Percentiles rank a stretch among this genome's conserved stretches.
phyloP scores from a whole-genome alignment of 495 filamentous ascomycete genomes.

The Aspergillus coremiiformis region DNA sequence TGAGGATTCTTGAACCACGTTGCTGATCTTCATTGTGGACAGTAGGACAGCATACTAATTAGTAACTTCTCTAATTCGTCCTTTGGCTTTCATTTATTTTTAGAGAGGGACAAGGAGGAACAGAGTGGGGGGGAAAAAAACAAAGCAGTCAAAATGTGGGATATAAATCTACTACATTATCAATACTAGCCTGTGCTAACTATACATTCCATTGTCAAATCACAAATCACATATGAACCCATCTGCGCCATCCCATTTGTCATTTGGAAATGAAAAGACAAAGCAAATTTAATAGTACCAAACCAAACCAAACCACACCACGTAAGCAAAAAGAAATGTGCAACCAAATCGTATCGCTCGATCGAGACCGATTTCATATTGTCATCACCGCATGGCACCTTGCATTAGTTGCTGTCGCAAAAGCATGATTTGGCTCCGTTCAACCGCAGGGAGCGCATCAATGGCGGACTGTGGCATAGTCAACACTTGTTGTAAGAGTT shows the following conservation, averaged over 20 bases:
- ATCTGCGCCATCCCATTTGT: conserved; percentile 12
- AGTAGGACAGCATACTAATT: too few species aligned
- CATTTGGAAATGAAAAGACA: background rate
- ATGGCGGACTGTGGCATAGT: conserved; percentile 67
- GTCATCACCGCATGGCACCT: conserved; percentile 34
- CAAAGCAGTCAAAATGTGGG: background rate
- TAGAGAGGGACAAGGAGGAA: background rate
- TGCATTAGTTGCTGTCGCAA: conserved; percentile 52
- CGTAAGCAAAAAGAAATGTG: background rate
- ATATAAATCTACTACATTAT: conserved; percentile 3
- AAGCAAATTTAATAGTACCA: background rate
- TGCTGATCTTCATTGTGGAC: background rate
- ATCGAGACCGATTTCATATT: background rate
- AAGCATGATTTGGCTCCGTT: conserved; percentile 69
- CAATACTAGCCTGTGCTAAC: conserved; percentile 7
- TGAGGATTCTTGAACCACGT: background rate
- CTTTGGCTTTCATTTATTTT: background rate
- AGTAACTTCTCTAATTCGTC: background rate
- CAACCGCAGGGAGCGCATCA: conserved; percentile 62
- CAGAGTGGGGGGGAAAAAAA: background rate
- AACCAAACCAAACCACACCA: background rate
- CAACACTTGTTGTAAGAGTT: conserved; percentile 68
- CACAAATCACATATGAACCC: conserved; percentile 5
- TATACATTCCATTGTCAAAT: conserved; percentile 14
- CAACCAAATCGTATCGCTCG: background rate